Base-by-base conservation (phyloP, 2,329 filamentous ascomycete genomes). In the Calonectria pseudoreteaudii region DNA sequence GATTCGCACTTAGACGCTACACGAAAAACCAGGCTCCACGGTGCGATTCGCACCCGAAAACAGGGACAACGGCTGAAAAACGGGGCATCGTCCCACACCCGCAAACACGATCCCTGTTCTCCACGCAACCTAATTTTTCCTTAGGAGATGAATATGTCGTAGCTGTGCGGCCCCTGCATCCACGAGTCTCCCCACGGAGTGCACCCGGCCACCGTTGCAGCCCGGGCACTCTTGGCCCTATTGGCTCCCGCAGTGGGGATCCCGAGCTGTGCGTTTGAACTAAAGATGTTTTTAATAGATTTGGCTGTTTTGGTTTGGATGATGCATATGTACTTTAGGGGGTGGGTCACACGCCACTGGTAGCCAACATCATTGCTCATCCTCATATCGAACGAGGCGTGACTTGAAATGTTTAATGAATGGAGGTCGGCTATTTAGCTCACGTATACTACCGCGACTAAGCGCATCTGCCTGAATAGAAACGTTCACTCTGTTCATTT, bases 31-130 rank as follows among this genome's bases (percentile, higher is more conserved):
- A 36, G n/a, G 62, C 28, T 31, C n/a, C 41, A 66, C 62, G 28
- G 62, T 66, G 62, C 62, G 62, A 66, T 66, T 66, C 62, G 47
- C 62, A 66, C 62, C 62, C 62, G 56, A 60, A 60, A 60, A 60
- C 20, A 23, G 14, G 34, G 34, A 7, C 3, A 14, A 23, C 23
- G 7, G 31, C 16, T n/a, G 6, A n/a, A 60, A 60, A 36, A 13
- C 18, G 31, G 20, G 56, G 56, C 56, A 8, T 38, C 34, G 16
- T 60, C 56, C 34, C 56, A 41, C 56, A 36, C 1, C 18, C 11
- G 11, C n/a, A 26, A 13, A 9, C 16, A 34, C 2, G 34, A 41
- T 18, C 56, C 56, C 56, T 60, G 56, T 9, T 16, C 28, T 26
- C 34, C 56, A 18, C 34, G n/a, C 56, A 60, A 60, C 56, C 41